Evolutionary conservation across 2,329 filamentous ascomycete species (phyloP), one percentile per base, ranked within the genome.

Genomic region (Claviceps fusiformis): DNA sequence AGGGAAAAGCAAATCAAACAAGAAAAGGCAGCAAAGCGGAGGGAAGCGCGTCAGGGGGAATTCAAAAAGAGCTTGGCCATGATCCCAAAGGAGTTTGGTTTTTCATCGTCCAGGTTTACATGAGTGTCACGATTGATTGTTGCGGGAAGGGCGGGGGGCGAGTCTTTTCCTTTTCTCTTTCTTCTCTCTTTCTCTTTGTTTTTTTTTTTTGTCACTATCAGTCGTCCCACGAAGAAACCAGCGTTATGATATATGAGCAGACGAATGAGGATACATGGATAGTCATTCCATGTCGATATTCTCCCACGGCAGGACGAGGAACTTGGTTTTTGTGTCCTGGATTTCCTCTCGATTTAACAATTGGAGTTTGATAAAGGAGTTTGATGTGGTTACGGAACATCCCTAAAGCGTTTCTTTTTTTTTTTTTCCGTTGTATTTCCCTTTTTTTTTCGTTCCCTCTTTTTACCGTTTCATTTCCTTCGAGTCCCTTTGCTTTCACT

Each of bases 1-100:
- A 55, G 47, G 29, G 37, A 44, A 31, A 52, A 47, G 51, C 50
- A 55, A 11, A 46, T 51, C 17, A 50, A 49, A 17, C 44, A n/a
- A 45, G 49, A 56, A 27, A 55, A 50, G 52, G 52, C 54, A 37
- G 43, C 49, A 3, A 58, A 56, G 52, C 51, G 52, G 6, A 45
- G 37, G 31, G 51, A 54, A 24, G 48, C 51, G 52, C 43, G 49
- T n/a, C 51, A 19, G 31, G 48, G 31, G 19, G 24, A 47, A 1
- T 33, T 54, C 3, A 52, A 44, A 13, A 45, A 49, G 43, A 41
- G 29, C 15, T 52, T 54, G 41, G 17, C 48, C 52, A 43, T 33
- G n/a, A 54, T 51, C 35, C 46, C 51, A 7, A 47, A 51, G 35
- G 51, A 56, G 7, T 48, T 31, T 41, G 45, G 7, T 5, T 56